Base-by-base conservation (phyloP, 2,329 filamentous ascomycete species). In the Ceratocystis colombiana region DNA sequence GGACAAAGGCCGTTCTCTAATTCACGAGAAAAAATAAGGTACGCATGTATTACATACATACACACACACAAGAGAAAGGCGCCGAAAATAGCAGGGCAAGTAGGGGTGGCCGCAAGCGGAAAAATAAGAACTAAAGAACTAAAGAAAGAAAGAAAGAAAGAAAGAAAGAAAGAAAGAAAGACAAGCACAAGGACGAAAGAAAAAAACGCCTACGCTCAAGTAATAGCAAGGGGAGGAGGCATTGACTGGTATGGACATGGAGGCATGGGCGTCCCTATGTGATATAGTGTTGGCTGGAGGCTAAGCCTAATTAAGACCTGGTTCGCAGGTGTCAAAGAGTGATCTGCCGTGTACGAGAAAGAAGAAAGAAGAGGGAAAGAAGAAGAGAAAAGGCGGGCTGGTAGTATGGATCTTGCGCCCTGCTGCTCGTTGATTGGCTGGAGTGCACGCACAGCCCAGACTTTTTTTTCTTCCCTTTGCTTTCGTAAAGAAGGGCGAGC, bases 341-440 rank as follows among this genome's bases (percentile, higher is more conserved):
- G 55, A 59, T 59, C 55, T 59, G 55, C 28, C 55, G 28, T 59
- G 55, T 59, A 59, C 55, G 55, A 59, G 55, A 57, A 45, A 45
- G 20, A 20, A 12, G 22, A 37, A 25, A 30, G 25, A 45, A 45
- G 61, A 44, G 20, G 28, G 15, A n/a, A 15, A 25, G 25, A 6
- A 53, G 22, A 17, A 25, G 62, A 53, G 28, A 64, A 62, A 66
- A 46, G 20, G 25, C 55, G 45, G 22, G 64, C n/a, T 44, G 46
- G n/a, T 33, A 57, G 6, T 50, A 48, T 63, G 48, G 44, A 12
- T 17, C 15, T 28, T 25, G 4, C 17, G 10, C 5, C 15, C 55
- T 8, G 2, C 10, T 10, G 4, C 28, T 15, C 3, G 37, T 25
- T 59, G 55, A 37, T 59, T 59, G 55, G 55, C 55, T 59, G 55